Evolutionary conservation across 164 flowering plant species (phyloP), one percentile per base, ranked within the genome.

Genomic region (Umbilicus rupestris): DNA sequence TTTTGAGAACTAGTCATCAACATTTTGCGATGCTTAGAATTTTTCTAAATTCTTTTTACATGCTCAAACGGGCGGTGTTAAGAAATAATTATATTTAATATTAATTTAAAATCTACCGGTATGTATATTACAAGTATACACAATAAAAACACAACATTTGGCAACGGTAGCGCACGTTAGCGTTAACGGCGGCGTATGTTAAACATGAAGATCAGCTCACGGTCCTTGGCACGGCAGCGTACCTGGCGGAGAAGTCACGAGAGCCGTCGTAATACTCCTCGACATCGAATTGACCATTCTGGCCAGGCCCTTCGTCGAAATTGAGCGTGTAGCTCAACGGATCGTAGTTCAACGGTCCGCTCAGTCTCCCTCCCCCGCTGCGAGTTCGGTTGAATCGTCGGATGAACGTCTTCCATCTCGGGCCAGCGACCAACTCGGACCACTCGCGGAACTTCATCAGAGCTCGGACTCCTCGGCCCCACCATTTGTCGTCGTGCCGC

Each of bases 401-500:
- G 5, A 89, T 85, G 74, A 92, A 92, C 0, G 92, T 92, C 80
- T 92, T 92, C 97, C 97, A 92, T 57, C 68, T 79, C 2, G 97
- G 96, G 0, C 94, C 96, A n/a, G 96, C 94, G 57, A 80, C 85
- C 68, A 89, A 65, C 77, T 92, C 96, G 65, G 96, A 89, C 90
- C 87, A 86, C 71, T 89, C 92, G 1, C 93, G 80, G 47, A 89
- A 44, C 71, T 73, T 81, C 78, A 55, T 75, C 49, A 84, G 8
- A 1, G 80, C 78, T 19, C 50, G 55, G 15, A 79, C 26, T 1
- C 85, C 83, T 1, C 71, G 68, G 15, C 68, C 30, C 84, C 82
- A 81, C 81, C 83, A 77, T 20, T 66, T 62, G 20, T 60, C 77
- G 17, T 64, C 74, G 37, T 39, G 30, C 3, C 70, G 76, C 1